Evolutionary conservation across 345 rosid species (phyloP).

Genomic region (Rhodomyrtus tomentosa): DNA sequence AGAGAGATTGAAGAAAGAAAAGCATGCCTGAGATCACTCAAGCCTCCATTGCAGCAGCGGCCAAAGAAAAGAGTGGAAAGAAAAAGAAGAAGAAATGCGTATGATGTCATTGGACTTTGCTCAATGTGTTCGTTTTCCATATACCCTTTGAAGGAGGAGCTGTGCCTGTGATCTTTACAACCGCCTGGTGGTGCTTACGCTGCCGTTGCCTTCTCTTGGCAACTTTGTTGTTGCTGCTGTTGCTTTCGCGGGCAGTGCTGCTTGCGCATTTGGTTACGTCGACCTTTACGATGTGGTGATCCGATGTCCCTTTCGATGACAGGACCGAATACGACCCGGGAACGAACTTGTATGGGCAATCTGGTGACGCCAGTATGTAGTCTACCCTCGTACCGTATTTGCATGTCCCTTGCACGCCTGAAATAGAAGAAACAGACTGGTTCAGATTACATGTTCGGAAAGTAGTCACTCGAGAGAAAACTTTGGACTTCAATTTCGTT

Average conservation of each 20-base stretch:
- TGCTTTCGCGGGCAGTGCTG: not conserved
- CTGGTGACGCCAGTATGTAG: constrained; percentile 71
- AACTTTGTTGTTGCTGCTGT: not conserved
- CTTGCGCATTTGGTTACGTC: constrained; percentile 29
- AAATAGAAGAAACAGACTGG: not conserved
- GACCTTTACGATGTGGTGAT: constrained; percentile 92
- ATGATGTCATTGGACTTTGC: not conserved
- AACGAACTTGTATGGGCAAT: constrained; percentile 61
- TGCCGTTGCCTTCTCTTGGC: constrained; percentile 10
- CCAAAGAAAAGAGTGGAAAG: not conserved
- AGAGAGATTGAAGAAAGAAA: not conserved
- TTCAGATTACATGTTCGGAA: not conserved
- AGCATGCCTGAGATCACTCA: not conserved
- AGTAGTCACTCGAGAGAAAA: not conserved
- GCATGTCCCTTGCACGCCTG: constrained; percentile 97
- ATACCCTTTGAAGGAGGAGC: constrained; percentile 29
- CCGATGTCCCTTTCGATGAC: constrained; percentile 93
- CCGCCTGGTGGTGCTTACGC: constrained; percentile 16
- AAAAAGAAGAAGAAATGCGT: not conserved
- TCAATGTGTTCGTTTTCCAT: constrained; percentile 31
- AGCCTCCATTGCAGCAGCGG: not conserved
- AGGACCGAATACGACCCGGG: constrained; percentile 83
- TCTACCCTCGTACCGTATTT: constrained; percentile 93
- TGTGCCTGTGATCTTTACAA: constrained; percentile 28
- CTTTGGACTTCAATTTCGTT: not conserved